Conservation (phyloP, 139 green algal species). For the Asterochloris sp. region DNA sequence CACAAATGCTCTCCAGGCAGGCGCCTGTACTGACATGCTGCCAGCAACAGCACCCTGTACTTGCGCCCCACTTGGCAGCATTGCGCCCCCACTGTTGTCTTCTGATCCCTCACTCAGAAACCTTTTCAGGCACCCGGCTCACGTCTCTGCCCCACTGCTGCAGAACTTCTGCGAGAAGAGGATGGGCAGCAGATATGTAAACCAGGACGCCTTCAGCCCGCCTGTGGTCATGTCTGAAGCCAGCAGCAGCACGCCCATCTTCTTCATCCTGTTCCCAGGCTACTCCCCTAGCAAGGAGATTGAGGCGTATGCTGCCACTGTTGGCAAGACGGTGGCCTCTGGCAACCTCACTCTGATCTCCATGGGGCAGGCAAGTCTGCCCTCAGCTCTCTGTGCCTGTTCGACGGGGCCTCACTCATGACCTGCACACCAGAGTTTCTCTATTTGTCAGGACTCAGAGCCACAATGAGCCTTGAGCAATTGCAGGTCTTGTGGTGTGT, state of each 20-base stretch:
- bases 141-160: background rate
- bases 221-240: slow-evolving; percentile 67
- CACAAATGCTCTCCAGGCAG: slow-evolving; percentile 58
- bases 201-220: slow-evolving; percentile 73
- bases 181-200: slow-evolving; percentile 63
- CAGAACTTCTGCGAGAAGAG: slow-evolving; percentile 49
- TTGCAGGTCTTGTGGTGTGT: no score
- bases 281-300: slow-evolving; percentile 87
- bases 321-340: slow-evolving; percentile 66
- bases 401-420: background rate
- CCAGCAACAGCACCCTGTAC: slow-evolving; percentile 9
- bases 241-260: slow-evolving; percentile 68
- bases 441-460: background rate
- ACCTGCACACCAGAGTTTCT: background rate
- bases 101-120: no score
- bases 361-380: slow-evolving; percentile 66
- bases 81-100: background rate
- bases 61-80: background rate
- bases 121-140: no score
- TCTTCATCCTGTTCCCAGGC: slow-evolving; percentile 89
- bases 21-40: no score
- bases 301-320: slow-evolving; percentile 66
- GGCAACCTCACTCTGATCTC: slow-evolving; percentile 78
- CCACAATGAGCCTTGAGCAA: no score
- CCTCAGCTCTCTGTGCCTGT: background rate